phyloP scores from a whole-genome alignment of 169 alveolate species.

The Cryptosporidium tyzzeri region DNA sequence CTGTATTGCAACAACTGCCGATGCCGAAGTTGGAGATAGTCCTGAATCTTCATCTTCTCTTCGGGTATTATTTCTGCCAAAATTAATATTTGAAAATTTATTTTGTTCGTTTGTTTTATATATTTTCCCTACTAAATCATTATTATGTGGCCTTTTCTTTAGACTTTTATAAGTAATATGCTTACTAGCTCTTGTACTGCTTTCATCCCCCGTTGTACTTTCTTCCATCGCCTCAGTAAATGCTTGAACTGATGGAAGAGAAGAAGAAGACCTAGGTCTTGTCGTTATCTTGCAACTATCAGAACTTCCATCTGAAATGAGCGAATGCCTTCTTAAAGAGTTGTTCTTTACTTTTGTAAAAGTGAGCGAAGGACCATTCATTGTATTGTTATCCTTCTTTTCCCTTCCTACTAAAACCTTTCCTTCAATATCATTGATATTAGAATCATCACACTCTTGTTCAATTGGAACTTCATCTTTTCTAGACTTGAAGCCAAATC shows the following conservation, averaged over 20 bases:
- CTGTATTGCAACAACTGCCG: conserved; percentile 73
- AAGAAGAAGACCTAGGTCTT: conserved; percentile 73
- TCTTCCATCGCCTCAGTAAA: conserved; percentile 51
- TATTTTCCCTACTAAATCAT: not conserved
- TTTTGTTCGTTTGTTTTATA: not conserved
- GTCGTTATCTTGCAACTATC: conserved; percentile 27
- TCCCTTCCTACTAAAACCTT: conserved; percentile 1
- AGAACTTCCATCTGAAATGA: conserved; percentile 47
- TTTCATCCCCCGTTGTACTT: conserved; percentile 41
- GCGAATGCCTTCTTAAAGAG: conserved; percentile 52
- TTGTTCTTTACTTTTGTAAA: conserved; percentile 20
- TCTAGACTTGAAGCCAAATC: conserved; percentile 9
- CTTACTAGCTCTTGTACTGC: conserved; percentile 46
- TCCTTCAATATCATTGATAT: not conserved
- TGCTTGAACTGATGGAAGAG: conserved; percentile 69
- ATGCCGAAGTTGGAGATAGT: conserved; percentile 73
- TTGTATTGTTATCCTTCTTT: not conserved
- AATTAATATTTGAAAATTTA: not conserved
- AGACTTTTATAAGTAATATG: conserved; percentile 14
- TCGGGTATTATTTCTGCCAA: not conserved
- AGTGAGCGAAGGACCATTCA: not conserved
- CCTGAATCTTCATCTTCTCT: conserved; percentile 36
- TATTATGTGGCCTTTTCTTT: conserved; percentile 14
- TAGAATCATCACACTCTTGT: conserved; percentile 18
- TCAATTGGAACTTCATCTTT: not conserved